A percentile compares a stretch with the other conserved stretches of the same genome.
Conservation (phyloP, 768 basidiomycete species). For the Clathrus columnatus region DNA sequence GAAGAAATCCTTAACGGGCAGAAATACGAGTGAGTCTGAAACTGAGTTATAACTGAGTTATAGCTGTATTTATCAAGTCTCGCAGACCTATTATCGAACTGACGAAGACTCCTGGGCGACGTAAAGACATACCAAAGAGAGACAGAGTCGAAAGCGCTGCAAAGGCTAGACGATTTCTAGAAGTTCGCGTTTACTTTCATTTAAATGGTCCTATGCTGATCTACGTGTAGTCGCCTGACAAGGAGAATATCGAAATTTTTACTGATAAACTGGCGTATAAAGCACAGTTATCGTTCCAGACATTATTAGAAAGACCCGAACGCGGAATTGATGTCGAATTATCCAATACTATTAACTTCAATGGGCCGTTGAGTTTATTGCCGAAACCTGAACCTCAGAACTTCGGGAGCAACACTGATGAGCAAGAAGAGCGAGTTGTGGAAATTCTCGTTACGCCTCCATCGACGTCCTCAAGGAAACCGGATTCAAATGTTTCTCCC, state of each 20-base stretch:
- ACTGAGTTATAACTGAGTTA: conserved; percentile 2
- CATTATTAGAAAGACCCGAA: conserved; percentile 5
- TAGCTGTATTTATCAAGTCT: not conserved
- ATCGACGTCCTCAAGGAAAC: not conserved
- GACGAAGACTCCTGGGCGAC: conserved; percentile 77
- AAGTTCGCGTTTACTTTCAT: conserved; percentile 31
- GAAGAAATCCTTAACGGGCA: conserved; percentile 59
- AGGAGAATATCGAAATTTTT: conserved; percentile 2
- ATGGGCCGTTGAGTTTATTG: too few species aligned
- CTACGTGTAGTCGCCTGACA: not conserved
- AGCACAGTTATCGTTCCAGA: conserved; percentile 2
- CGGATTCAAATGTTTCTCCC: not conserved
- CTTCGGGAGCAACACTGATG: not conserved
- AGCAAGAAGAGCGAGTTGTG: conserved; percentile 6
- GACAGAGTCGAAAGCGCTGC: conserved; percentile 34
- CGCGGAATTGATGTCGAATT: not conserved
- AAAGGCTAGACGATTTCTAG: conserved; percentile 37
- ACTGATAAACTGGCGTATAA: not conserved
- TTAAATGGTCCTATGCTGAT: not conserved
- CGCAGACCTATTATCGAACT: conserved; percentile 65
- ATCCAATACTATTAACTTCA: not conserved
- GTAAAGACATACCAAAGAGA: conserved; percentile 45
- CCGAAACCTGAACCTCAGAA: conserved; percentile 29
- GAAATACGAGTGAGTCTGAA: conserved; percentile 49
- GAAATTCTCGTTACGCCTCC: conserved; percentile 5